Evolutionary conservation across 345 rosid genomes (phyloP), one percentile per base, ranked within the genome.

Genomic region (Melastoma malabathricum): DNA sequence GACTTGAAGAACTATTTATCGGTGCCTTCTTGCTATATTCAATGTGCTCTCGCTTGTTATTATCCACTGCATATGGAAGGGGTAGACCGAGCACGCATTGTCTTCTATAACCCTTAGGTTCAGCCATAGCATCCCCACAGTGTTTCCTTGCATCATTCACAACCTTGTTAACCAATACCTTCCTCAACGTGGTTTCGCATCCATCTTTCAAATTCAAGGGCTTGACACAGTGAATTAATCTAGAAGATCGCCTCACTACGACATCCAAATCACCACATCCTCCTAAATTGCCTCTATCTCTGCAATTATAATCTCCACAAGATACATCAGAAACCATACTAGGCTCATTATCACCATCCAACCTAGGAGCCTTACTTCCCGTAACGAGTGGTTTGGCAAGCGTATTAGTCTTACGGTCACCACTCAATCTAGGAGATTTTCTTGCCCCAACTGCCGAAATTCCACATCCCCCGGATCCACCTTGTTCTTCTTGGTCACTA

Each of bases 21-120:
- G 68, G 23, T 59, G 66, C 68, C 61, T 68, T 23, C 34, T 22
- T 45, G 25, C 47, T n/a, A 44, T 23, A 38, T 44, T 54, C 15
- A 43, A 19, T 45, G 0, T 45, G 15, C 38, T 45, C 48, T 44
- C 43, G 19, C 1, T 54, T 18, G 15, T 44, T 22, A 54, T 29
- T 29, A 29, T 2, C 38, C 38, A 29, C 9, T 29, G 38, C 38
- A 29, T 5, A 29, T 10, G 23, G 48, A 29, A 14, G 15, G 3
- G 58, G 29, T 15, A n/a, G 58, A 54, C 48, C 14, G 43, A 54
- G 49, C 47, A 54, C 48, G 16, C 49, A 43, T 9, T 25, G 18
- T 19, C 38, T 56, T 0, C 50, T 29, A 43, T 43, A 13, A 17
- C 44, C 47, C 29, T 29, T 15, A 10, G 22, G 20, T 56, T 44